Evolutionary conservation across 441 rosid genomes (phyloP).

Genomic region (Adansonia gregorii): DNA sequence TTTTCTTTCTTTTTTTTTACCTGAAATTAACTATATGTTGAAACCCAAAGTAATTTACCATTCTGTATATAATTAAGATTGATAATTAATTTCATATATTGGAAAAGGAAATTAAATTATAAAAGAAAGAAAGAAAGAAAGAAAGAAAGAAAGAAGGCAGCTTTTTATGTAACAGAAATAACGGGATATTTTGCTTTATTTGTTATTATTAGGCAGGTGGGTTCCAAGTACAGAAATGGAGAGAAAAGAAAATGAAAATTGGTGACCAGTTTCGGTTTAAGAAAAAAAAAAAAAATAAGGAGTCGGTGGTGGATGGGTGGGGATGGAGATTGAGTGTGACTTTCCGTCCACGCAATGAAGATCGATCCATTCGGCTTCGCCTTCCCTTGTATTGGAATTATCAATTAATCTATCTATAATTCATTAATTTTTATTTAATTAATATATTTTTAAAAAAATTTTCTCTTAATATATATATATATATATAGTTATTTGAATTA

Average conservation of each 20-base stretch:
- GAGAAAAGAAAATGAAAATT: neutral
- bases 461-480: no score
- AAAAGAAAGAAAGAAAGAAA: no score
- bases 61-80: neutral
- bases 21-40: neutral
- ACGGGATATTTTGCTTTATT: neutral
- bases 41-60: neutral
- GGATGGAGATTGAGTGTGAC: slow-evolving; percentile 28
- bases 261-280: neutral
- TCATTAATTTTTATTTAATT: no score
- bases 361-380: neutral
- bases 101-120: no score
- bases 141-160: neutral
- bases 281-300: neutral
- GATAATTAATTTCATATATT: neutral
- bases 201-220: neutral
- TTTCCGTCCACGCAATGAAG: slow-evolving; percentile 37
- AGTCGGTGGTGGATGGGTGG: slow-evolving; percentile 32
- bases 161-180: slow-evolving; percentile 1
- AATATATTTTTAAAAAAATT: no score
- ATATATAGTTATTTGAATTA: no score
- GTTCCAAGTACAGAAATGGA: neutral
- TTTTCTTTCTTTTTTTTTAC: neutral
- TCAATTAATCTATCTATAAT: neutral
- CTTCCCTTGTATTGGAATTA: slow-evolving; percentile 17